Conservation (phyloP, 2,329 filamentous ascomycete genomes). For the Aspergillus brunneoviolaceus region DNA sequence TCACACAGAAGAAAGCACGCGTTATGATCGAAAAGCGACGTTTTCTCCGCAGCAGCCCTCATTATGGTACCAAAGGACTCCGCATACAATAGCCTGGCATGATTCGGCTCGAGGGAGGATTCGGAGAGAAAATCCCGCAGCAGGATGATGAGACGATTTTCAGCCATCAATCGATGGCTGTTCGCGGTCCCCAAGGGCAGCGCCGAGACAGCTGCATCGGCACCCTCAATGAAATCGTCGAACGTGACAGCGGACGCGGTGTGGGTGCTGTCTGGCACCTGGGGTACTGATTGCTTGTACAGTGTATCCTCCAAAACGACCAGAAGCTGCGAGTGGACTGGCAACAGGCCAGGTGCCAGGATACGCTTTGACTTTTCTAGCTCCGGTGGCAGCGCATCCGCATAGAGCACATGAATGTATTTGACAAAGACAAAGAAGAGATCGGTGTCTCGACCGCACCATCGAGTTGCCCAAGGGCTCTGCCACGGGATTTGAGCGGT, state of each 20-base stretch:
- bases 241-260: slow-evolving; percentile 59
- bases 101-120: slow-evolving; percentile 52
- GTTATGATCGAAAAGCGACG: slow-evolving; percentile 76
- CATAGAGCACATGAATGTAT: slow-evolving; percentile 75
- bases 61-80: slow-evolving; percentile 71
- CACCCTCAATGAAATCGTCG: slow-evolving; percentile 62
- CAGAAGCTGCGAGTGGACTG: slow-evolving; percentile 80
- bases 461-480: slow-evolving; percentile 79
- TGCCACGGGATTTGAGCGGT: slow-evolving; percentile 78
- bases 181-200: slow-evolving; percentile 67
- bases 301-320: slow-evolving; percentile 78
- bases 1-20: slow-evolving; percentile 90
- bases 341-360: slow-evolving; percentile 72
- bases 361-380: slow-evolving; percentile 57
- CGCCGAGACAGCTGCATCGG: slow-evolving; percentile 66
- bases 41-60: slow-evolving; percentile 71
- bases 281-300: slow-evolving; percentile 63
- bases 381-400: slow-evolving; percentile 66
- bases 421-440: slow-evolving; percentile 91
- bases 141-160: slow-evolving; percentile 80
- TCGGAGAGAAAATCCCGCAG: slow-evolving; percentile 76
- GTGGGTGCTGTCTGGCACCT: slow-evolving; percentile 47
- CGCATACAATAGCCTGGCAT: slow-evolving; percentile 69
- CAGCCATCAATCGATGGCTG: slow-evolving; percentile 76
- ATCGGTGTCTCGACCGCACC: slow-evolving; percentile 84